These are phyloP conservation scores for Fusarium nanum DNA, from an alignment of 2,329 filamentous ascomycete genomes.

Conservation along the genomic window DNA sequence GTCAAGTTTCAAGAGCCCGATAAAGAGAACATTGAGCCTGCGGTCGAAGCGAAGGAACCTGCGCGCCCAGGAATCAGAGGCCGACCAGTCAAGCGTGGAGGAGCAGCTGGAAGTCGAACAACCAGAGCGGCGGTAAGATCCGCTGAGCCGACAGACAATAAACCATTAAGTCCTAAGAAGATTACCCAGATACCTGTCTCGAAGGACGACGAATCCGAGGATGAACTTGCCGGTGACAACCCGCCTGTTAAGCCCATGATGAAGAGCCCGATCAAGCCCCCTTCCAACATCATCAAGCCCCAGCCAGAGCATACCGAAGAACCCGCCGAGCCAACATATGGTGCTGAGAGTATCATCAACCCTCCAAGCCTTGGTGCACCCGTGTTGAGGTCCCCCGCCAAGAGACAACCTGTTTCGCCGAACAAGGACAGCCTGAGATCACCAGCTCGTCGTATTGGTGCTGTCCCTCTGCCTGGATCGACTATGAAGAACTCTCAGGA, in stretches of 20 bases:
- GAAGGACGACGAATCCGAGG: conserved; percentile 66
- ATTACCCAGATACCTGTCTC: conserved; percentile 66
- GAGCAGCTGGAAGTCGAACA: conserved; percentile 47
- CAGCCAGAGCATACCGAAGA: conserved; percentile 29
- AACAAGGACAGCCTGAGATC: conserved; percentile 67
- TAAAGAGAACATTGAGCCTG: conserved; percentile 70
- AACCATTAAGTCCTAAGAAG: conserved; percentile 73
- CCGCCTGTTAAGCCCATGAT: conserved; percentile 64
- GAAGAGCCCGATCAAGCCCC: conserved; percentile 67
- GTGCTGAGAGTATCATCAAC: conserved; percentile 48
- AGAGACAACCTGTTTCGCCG: conserved; percentile 63
- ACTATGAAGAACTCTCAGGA: conserved; percentile 45
- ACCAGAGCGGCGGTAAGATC: conserved; percentile 52
- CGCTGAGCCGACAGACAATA: conserved; percentile 54
- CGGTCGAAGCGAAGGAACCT: conserved; percentile 52
- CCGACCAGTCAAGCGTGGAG: conserved; percentile 58
- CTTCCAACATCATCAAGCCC: conserved; percentile 36
- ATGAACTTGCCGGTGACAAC: conserved; percentile 67
- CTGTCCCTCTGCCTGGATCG: conserved; percentile 50
- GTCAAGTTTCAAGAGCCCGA: conserved; percentile 74
- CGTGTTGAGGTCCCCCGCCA: conserved; percentile 66
- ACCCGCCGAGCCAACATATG: conserved; percentile 42
- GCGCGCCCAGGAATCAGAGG: conserved; percentile 52
- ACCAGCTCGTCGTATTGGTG: conserved; percentile 61
- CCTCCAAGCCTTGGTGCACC: conserved; percentile 53